Evolutionary conservation across 352 stramenopile genomes (phyloP).

Genomic region (Phytopythium delawarense): DNA sequence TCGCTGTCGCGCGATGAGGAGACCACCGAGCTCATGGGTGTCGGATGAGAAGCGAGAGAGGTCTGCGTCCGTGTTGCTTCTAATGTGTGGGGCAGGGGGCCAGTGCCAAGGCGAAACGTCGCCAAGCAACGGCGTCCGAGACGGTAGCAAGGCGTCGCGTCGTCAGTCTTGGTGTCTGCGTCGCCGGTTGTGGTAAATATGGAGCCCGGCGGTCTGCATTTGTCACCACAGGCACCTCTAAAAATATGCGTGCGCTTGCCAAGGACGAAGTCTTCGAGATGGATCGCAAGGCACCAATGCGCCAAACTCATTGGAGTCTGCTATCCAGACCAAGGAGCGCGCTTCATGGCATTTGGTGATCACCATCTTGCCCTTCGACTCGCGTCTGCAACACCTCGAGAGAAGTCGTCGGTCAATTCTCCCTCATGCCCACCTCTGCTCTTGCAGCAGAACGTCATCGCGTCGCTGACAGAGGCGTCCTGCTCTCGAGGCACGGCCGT

Average conservation of each 20-base stretch:
- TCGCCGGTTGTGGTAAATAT: neutral
- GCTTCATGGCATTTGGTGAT: neutral
- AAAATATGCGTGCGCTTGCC: neutral
- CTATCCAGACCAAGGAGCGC: neutral
- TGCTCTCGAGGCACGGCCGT: neutral
- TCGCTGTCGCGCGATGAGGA: slow-evolving; percentile 42
- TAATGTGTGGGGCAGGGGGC: neutral
- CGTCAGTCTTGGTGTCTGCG: neutral
- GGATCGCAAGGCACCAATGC: neutral
- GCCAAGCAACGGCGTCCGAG: neutral
- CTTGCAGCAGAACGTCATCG: neutral
- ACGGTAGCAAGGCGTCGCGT: neutral
- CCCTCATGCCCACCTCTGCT: neutral
- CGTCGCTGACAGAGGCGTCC: neutral
- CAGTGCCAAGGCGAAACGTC: neutral
- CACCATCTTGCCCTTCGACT: neutral
- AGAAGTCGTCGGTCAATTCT: neutral
- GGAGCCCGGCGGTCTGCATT: neutral
- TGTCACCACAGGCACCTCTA: neutral
- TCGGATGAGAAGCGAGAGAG: neutral
- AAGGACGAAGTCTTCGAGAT: neutral
- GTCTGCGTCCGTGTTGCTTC: neutral
- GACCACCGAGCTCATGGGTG: slow-evolving; percentile 35
- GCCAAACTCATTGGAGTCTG: neutral
- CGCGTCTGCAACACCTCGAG: neutral